A percentile compares a stretch with the other conserved stretches of the same genome.
Evolutionary conservation across 2,329 filamentous ascomycete species (phyloP).

Genomic region (Pyrenophora graminea): DNA sequence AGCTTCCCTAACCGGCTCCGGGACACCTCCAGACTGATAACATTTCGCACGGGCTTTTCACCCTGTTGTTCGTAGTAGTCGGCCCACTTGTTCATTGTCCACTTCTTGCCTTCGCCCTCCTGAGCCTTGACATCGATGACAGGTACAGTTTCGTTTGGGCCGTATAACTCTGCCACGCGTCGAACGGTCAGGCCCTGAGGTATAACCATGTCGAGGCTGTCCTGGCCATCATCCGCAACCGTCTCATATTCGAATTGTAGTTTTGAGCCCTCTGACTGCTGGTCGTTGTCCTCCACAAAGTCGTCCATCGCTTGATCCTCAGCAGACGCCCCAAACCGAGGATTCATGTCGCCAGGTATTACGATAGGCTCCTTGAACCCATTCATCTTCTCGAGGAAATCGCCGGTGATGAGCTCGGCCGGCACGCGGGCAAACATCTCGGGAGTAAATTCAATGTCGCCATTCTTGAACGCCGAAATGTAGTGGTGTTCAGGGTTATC

Average conservation of each 20-base stretch:
- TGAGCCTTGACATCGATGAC: constrained; percentile 73
- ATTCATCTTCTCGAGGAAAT: constrained; percentile 65
- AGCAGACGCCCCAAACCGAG: constrained; percentile 46
- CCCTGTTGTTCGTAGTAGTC: constrained; percentile 68
- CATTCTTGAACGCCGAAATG: constrained; percentile 68
- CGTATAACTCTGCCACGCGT: constrained; percentile 66
- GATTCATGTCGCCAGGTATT: constrained; percentile 66
- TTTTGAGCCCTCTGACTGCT: constrained; percentile 18
- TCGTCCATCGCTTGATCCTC: not conserved
- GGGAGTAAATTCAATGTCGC: constrained; percentile 62
- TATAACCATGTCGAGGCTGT: constrained; percentile 70
- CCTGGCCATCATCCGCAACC: constrained; percentile 64
- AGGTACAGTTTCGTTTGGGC: constrained; percentile 64
- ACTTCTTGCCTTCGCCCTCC: constrained; percentile 66
- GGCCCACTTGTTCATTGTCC: constrained; percentile 69
- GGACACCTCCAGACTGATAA: constrained; percentile 71
- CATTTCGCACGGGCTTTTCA: constrained; percentile 67
- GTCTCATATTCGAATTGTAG: constrained; percentile 54
- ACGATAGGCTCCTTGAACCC: constrained; percentile 70
- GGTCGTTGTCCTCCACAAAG: constrained; percentile 22
- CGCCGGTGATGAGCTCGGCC: constrained; percentile 65
- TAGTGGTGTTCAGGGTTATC: constrained; percentile 70
- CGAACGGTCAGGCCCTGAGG: constrained; percentile 66
- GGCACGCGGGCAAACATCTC: constrained; percentile 68
- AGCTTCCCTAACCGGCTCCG: constrained; percentile 65